phyloP scores from a whole-genome alignment of 108 stramenopile genomes.

The Fragilaria radians region DNA sequence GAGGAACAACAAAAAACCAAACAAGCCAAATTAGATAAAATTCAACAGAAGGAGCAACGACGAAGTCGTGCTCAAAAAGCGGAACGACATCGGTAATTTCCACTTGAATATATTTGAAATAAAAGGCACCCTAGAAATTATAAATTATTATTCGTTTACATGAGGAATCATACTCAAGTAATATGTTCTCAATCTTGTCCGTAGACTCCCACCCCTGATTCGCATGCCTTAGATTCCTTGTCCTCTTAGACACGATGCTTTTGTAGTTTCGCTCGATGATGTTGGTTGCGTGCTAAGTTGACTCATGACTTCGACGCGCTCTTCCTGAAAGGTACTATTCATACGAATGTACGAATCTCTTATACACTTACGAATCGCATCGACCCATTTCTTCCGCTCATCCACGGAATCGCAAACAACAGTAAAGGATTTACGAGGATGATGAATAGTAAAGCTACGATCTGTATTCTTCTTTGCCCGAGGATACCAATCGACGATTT shows the following conservation, averaged over 20 bases:
- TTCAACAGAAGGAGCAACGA: slow-evolving; percentile 45
- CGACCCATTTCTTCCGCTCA: slow-evolving; percentile 32
- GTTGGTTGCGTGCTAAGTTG: no score
- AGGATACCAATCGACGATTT: slow-evolving; percentile 72
- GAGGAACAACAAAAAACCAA: slow-evolving; percentile 68
- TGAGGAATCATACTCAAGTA: no score
- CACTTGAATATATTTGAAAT: no score
- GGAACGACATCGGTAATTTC: slow-evolving; percentile 46
- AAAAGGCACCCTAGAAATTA: no score
- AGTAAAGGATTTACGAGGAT: slow-evolving; percentile 88
- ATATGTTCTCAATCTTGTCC: no score
- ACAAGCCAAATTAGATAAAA: slow-evolving; percentile 49
- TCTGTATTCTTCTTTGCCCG: slow-evolving; percentile 32
- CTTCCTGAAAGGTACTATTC: no score
- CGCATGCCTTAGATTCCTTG: no score
- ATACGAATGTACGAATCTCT: background rate
- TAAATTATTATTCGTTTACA: no score
- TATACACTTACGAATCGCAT: slow-evolving; percentile 24
- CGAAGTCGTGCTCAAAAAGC: slow-evolving; percentile 42
- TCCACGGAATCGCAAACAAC: slow-evolving; percentile 37
- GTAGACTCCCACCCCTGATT: no score
- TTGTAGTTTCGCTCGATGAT: background rate
- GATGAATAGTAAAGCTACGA: slow-evolving; percentile 76
- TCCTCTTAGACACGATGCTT: background rate
- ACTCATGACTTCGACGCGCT: no score